Base-by-base conservation (phyloP, 2,329 filamentous ascomycete species). In the Penicillium sp. region DNA sequence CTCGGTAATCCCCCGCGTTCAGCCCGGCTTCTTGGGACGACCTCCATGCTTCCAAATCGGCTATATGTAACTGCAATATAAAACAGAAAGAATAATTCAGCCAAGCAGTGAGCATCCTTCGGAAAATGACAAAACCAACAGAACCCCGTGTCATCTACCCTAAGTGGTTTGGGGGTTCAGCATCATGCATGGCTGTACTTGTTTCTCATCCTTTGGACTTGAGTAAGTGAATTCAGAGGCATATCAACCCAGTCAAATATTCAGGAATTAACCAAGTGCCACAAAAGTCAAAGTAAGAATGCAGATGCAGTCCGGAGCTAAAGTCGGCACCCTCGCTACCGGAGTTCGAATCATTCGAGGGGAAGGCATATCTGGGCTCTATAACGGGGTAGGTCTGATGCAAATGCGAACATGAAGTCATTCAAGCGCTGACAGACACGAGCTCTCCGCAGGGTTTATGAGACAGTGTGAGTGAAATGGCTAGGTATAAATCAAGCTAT, bases 131-230 rank as follows among this genome's bases (percentile, higher is more conserved):
- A 8, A 16, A 39, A 18, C 11, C 22, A 48, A 31, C 18, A 32
- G 45, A 53, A 10, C 9, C 11, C 13, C 42, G 22, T 22, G 11
- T 59, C 1, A 53, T 6, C 22, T 62, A 62, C 14, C 58, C 58
- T 2, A 57, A 57, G 48, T 62, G 60, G 60, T 62, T 61, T 18
- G 60, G 60, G 16, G 60, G 56, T 5, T 67, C 64, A n/a, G 64
- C 66, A n/a, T 68, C 65, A 49, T 66, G 63, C 34, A 65, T 65
- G 60, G 66, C 63, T 11, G 63, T 64, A 8, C 49, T 61, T 46
- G 56, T 67, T 24, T 67, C 66, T 3, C 65, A 67, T 51, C 62
- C 62, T 13, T 56, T 67, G 53, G 61, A 67, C 48, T 39, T 66
- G 16, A 57, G 64, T 64, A 53, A 44, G 61, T n/a, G 32, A 14